Evolutionary conservation across 1,284 basidiomycete species (phyloP), one percentile per base, ranked within the genome.

Genomic region (Cryptococcus floricola): DNA sequence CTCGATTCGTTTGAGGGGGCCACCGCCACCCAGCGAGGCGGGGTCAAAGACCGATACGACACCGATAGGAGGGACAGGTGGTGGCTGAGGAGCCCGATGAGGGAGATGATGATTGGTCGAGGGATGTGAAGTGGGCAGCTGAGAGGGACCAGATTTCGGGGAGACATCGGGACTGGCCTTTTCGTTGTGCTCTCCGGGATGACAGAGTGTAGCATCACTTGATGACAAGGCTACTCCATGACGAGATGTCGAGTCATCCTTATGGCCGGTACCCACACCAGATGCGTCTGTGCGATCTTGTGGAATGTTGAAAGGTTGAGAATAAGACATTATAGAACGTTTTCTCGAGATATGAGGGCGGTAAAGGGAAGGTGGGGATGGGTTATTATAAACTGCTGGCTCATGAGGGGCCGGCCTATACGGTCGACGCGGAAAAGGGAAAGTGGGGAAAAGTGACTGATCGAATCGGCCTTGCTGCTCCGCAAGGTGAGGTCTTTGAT

Each of bases 1-100:
- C 5, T 67, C 66, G 34, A 71, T 68, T 19, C 70, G 62, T 39
- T 56, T 58, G 8, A 71, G 58, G 0, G 70, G 70, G 5, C 70
- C 70, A 13, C 70, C 70, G 5, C 70, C 70, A 16, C 70, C 70
- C 1, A 59, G 64, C 2, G 62, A 61, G 12, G 70, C 70, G 2
- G 70, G 70, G 55, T 71, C 70, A 42, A 71, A 59, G 18, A 69
- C 55, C 6, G 60, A 44, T n/a, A 71, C 57, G 43, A 71, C 56
- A 53, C 70, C 70, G 8, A 62, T 59, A 2, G 53, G n/a, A 8
- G 63, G 56, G 23, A 58, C 18, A 13, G 57, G 56, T 16, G 50
- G 57, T 9, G 51, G 28, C 13, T 39, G 43, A 28, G 37, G 31
- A 28, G 50, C 6, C 4, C 19, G 25, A 13, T 39, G 25, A 19